These are phyloP conservation scores for Adenanthera pavonina DNA, from an alignment of 306 rosid species.

Conservation along the genomic window DNA sequence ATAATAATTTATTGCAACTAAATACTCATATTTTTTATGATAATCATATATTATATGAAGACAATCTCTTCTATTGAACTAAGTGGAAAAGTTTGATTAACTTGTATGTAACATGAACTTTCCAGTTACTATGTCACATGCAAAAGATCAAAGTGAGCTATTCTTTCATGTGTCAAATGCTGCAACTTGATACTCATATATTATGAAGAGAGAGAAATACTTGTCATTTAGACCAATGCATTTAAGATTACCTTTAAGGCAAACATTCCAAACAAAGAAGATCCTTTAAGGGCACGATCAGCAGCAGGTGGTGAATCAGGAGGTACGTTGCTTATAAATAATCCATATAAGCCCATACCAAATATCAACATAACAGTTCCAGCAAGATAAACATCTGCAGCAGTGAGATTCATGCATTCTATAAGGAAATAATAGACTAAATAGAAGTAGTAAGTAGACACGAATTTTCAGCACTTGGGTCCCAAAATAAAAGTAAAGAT, in stretches of 20 bases:
- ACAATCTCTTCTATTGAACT: neutral
- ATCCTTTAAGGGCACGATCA: slow-evolving; percentile 82
- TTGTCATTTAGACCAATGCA: neutral
- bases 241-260: slow-evolving; percentile 73
- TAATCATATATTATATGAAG: neutral
- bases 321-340: slow-evolving; percentile 79
- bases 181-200: neutral
- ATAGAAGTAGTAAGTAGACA: slow-evolving; percentile 10
- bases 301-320: slow-evolving; percentile 53
- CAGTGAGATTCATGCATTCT: slow-evolving; percentile 35
- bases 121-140: neutral
- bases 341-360: slow-evolving; percentile 92
- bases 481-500: slow-evolving; percentile 7
- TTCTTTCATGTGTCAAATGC: neutral
- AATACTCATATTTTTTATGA: neutral
- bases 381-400: slow-evolving; percentile 97
- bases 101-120: slow-evolving; percentile 17
- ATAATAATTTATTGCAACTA: neutral
- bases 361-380: slow-evolving; percentile 97
- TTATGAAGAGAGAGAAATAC: neutral
- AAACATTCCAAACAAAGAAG: slow-evolving; percentile 97
- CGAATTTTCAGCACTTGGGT: neutral
- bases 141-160: slow-evolving; percentile 1
- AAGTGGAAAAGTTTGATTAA: neutral
- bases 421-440: slow-evolving; percentile 10